These are phyloP conservation scores for Pochonia chlamydosporia DNA, from an alignment of 2,329 filamentous ascomycete species.

Conservation along the genomic window DNA sequence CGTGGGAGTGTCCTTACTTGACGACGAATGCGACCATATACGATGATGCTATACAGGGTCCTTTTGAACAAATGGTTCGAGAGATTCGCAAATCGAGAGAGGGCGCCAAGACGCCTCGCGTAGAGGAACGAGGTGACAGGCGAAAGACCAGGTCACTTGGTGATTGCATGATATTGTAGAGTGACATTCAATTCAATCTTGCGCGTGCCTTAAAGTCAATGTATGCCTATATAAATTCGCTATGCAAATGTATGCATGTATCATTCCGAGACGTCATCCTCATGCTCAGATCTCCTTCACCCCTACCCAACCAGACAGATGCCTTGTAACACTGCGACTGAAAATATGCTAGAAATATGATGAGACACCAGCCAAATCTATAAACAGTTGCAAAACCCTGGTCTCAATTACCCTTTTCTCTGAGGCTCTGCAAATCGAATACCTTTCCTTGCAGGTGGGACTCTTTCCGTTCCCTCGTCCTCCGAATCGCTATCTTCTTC, in stretches of 20 bases:
- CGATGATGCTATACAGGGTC: no score
- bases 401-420: slow-evolving; percentile 12
- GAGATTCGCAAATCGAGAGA: no score
- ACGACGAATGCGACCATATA: no score
- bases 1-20: no score
- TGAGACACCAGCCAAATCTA: neutral
- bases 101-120: no score
- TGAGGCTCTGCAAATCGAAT: slow-evolving; percentile 55
- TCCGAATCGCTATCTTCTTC: slow-evolving; percentile 45
- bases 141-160: no score
- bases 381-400: neutral
- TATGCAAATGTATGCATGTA: neutral
- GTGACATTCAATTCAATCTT: neutral
- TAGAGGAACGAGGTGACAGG: no score
- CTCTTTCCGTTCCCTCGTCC: slow-evolving; percentile 51
- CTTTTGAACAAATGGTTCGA: no score
- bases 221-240: neutral
- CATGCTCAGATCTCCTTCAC: neutral
- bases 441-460: slow-evolving; percentile 46
- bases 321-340: no score
- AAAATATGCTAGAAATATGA: no score
- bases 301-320: no score
- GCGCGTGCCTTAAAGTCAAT: neutral
- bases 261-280: neutral
- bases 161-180: neutral